phyloP scores from a whole-genome alignment of 1,284 basidiomycete species.

The Irpex sp. region DNA sequence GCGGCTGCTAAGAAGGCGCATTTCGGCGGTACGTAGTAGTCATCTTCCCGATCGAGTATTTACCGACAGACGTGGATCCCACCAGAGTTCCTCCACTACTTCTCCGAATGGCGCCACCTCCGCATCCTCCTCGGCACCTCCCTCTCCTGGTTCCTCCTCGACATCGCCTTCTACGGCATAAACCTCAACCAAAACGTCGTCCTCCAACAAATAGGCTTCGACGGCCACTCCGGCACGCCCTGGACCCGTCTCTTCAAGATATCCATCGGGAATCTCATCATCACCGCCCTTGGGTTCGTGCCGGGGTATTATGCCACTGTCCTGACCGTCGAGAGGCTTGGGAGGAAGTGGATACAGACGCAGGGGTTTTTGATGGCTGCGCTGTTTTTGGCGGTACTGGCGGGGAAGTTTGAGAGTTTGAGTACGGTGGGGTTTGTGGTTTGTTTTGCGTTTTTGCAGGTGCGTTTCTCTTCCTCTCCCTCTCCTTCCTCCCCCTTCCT shows the following conservation, averaged over 20 bases:
- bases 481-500: neutral
- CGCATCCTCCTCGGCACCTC: slow-evolving; percentile 52
- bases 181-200: slow-evolving; percentile 79
- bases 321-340: slow-evolving; percentile 67
- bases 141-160: slow-evolving; percentile 53
- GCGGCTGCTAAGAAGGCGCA: slow-evolving; percentile 34
- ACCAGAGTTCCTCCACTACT: slow-evolving; percentile 48
- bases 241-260: slow-evolving; percentile 66
- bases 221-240: slow-evolving; percentile 48
- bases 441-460: slow-evolving; percentile 62
- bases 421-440: slow-evolving; percentile 66
- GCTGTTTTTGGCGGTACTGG: slow-evolving; percentile 64
- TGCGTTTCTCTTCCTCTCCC: slow-evolving; percentile 12
- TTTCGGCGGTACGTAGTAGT: slow-evolving; percentile 28
- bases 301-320: slow-evolving; percentile 74
- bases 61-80: neutral
- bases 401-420: slow-evolving; percentile 62
- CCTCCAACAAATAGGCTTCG: slow-evolving; percentile 64
- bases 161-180: slow-evolving; percentile 71
- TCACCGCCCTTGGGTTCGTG: slow-evolving; percentile 70
- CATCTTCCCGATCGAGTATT: too few species aligned
- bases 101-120: slow-evolving; percentile 53
- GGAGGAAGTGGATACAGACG: slow-evolving; percentile 73
- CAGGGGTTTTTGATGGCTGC: slow-evolving; percentile 75
- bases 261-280: slow-evolving; percentile 64